phyloP scores from a whole-genome alignment of 78 protist genomes.

The Dictyostelium discoideum region DNA sequence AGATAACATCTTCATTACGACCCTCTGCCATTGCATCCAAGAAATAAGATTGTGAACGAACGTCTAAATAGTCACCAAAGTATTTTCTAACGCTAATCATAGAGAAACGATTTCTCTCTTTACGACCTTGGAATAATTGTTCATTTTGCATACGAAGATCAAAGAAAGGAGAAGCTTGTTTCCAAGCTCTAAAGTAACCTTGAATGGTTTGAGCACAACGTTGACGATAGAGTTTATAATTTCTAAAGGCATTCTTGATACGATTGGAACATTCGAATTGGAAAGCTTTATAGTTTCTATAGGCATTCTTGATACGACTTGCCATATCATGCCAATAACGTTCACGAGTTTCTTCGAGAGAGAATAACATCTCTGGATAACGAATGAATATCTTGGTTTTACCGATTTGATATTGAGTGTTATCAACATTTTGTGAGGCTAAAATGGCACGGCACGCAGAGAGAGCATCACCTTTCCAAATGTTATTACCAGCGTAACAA shows the following conservation, averaged over 20 bases:
- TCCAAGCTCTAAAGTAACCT: constrained; percentile 77
- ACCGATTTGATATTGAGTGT: constrained; percentile 88
- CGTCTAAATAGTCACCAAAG: constrained; percentile 78
- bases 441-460: constrained; percentile 64
- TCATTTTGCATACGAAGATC: constrained; percentile 64
- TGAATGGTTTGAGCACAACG: constrained; percentile 79
- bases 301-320: constrained; percentile 75
- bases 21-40: constrained; percentile 82
- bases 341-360: constrained; percentile 80
- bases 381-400: constrained; percentile 87
- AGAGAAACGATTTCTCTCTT: constrained; percentile 80
- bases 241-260: constrained; percentile 75
- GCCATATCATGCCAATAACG: constrained; percentile 84
- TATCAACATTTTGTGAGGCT: constrained; percentile 54
- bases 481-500: constrained; percentile 70
- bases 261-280: constrained; percentile 75
- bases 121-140: constrained; percentile 26
- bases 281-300: constrained; percentile 58
- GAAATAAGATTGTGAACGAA: constrained; percentile 67
- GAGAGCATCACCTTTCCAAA: constrained; percentile 79
- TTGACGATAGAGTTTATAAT: constrained; percentile 44
- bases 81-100: constrained; percentile 63
- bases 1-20: constrained; percentile 72
- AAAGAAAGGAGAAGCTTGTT: constrained; percentile 74
- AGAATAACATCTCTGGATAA: constrained; percentile 87